A percentile compares a stretch with the other conserved stretches of the same genome.
phyloP scores from a whole-genome alignment of 2,329 filamentous ascomycete genomes.

The Microcera coccophila region DNA sequence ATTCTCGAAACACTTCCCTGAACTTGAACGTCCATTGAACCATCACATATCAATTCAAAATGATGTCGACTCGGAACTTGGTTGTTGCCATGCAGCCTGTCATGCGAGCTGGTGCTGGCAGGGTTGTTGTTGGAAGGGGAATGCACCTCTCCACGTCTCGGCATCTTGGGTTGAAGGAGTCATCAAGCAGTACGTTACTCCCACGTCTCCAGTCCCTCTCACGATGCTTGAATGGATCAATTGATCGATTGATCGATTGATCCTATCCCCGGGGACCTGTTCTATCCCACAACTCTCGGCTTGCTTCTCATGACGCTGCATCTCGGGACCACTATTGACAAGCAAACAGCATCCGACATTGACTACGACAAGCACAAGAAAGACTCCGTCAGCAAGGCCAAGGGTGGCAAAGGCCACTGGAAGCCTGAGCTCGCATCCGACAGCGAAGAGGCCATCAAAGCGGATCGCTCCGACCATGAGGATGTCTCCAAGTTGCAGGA shows the following conservation, averaged over 20 bases:
- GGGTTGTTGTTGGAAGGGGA: constrained; percentile 23
- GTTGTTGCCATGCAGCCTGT: constrained; percentile 9
- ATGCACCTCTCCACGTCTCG: constrained; percentile 28
- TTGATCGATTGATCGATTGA: too few relatives aligned
- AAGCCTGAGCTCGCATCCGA: constrained; percentile 72
- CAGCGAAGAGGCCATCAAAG: constrained; percentile 74
- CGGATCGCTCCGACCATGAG: constrained; percentile 48
- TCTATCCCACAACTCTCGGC: too few relatives aligned
- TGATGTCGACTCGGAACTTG: constrained; percentile 23
- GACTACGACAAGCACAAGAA: constrained; percentile 57
- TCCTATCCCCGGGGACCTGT: background rate
- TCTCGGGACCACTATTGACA: background rate
- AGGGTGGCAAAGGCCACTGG: constrained; percentile 69
- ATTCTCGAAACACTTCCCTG: background rate
- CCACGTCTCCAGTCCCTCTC: background rate
- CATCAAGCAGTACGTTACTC: constrained; percentile 32
- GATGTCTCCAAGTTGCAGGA: constrained; percentile 52
- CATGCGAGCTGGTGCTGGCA: constrained; percentile 20
- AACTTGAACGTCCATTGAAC: background rate
- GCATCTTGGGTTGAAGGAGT: constrained; percentile 35
- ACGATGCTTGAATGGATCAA: too few relatives aligned
- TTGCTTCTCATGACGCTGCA: too few relatives aligned
- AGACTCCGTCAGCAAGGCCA: constrained; percentile 62
- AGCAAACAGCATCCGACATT: constrained; percentile 31
- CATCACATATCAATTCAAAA: constrained; percentile 4